Conservation (phyloP, 2,329 filamentous ascomycete genomes). For the Alternaria dauci region DNA sequence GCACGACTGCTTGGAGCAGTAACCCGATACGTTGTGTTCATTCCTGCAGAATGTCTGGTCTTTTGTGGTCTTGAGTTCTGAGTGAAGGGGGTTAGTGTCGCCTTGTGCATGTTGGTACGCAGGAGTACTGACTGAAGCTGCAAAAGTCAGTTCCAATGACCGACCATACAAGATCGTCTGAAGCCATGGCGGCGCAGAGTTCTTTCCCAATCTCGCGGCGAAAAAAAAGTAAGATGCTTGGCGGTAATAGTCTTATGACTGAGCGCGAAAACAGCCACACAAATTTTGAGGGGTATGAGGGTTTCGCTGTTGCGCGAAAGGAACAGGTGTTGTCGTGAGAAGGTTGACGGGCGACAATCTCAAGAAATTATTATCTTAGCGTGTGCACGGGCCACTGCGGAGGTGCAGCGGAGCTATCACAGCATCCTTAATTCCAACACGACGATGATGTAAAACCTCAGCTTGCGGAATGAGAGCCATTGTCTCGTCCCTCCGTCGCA, state of each 20-base stretch:
- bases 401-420: constrained; percentile 5
- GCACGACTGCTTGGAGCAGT: constrained; percentile 69
- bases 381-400: constrained; percentile 15
- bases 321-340: constrained; percentile 8
- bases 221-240: neutral
- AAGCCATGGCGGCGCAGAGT: constrained; percentile 34
- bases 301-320: constrained; percentile 1
- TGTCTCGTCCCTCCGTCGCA: constrained; percentile 27
- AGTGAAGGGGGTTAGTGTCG: neutral
- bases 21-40: constrained; percentile 66
- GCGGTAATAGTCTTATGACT: neutral
- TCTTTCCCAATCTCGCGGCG: neutral
- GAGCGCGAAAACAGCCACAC: neutral
- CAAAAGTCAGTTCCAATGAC: constrained; percentile 91
- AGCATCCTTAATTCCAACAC: neutral
- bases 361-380: constrained; percentile 23
- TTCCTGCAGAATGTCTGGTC: constrained; percentile 92
- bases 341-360: constrained; percentile 10
- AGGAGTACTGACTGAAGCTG: constrained; percentile 68
- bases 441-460: constrained; percentile 26
- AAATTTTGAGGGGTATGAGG: neutral
- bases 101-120: neutral
- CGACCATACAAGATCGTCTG: constrained; percentile 95
- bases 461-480: constrained; percentile 47
- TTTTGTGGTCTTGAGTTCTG: constrained; percentile 72